Evolutionary conservation across 2,329 filamentous ascomycete species (phyloP).

Genomic region (Talaromyces sp.): DNA sequence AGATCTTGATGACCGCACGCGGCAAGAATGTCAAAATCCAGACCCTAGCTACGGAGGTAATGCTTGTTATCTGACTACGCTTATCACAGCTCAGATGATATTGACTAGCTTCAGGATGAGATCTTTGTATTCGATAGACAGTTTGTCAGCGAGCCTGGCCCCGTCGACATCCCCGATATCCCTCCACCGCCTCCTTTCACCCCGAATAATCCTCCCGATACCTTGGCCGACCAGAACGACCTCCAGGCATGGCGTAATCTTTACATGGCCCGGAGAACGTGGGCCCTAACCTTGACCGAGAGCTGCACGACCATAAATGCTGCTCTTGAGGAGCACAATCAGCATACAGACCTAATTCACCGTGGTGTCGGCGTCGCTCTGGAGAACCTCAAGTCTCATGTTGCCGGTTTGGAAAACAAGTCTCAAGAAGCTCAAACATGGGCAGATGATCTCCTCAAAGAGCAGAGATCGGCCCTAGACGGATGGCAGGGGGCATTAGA

Average conservation of each 20-base stretch:
- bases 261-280: slow-evolving; percentile 73
- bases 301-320: slow-evolving; percentile 63
- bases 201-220: slow-evolving; percentile 67
- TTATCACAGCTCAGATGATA: neutral
- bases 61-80: slow-evolving; percentile 16
- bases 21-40: slow-evolving; percentile 81
- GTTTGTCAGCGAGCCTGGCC: slow-evolving; percentile 48
- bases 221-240: slow-evolving; percentile 71
- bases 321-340: slow-evolving; percentile 51
- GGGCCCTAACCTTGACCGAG: slow-evolving; percentile 67
- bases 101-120: slow-evolving; percentile 58
- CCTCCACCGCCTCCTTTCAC: slow-evolving; percentile 54
- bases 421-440: slow-evolving; percentile 43
- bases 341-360: slow-evolving; percentile 52
- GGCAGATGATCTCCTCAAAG: slow-evolving; percentile 40
- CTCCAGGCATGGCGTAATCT: slow-evolving; percentile 83
- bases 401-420: slow-evolving; percentile 39
- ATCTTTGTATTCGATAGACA: slow-evolving; percentile 89
- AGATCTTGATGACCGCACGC: slow-evolving; percentile 80
- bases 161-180: slow-evolving; percentile 46
- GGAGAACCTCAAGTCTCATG: slow-evolving; percentile 58
- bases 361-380: slow-evolving; percentile 79
- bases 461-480: slow-evolving; percentile 39
- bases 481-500: slow-evolving; percentile 36
- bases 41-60: slow-evolving; percentile 72